Evolutionary conservation across 345 rosid genomes (phyloP), one percentile per base, ranked within the genome.

Genomic region (Sonneratia caseolaris): DNA sequence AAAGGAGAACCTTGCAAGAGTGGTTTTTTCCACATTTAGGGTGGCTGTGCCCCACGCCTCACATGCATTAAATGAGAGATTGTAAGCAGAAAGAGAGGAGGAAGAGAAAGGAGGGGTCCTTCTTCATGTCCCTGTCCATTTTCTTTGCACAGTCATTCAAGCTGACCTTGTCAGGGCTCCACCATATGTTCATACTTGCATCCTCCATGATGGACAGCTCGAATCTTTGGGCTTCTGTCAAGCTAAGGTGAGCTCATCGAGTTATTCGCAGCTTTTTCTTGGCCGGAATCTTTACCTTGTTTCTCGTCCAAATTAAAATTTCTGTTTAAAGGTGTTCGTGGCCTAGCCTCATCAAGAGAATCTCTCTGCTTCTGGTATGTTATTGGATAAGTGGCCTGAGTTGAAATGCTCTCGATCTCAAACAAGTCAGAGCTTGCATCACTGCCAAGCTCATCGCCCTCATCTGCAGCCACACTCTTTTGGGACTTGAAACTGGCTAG

Each of bases 351-450:
- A 6, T 94, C 97, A 35, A 90, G 68, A 6, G 91, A 88, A 74
- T 87, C 87, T 7, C 88, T 70, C 40, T 45, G 76, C 40, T 76
- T 74, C 9, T 64, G 74, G 75, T 79, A 76, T 18, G 68, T 16
- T 64, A 78, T 68, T 7, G 83, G 81, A 40, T 65, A 68, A 0
- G 79, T 65, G 7, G 83, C 67, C 62, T 89, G 93, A 65, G 97
- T 88, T 14, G 99, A 84, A 77, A 95, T 87, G 80, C 99, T 95
- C 83, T 95, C 99, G 3, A 95, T 92, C 86, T 95, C 99, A 32
- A 95, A 95, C 70, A 92, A 82, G 79, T 95, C 97, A 0, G 99
- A 95, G 81, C 99, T 92, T 0, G 97, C 88, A 67, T 95, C 97
- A 49, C 99, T 95, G 14, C 84, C 87, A 4, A 81, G 84, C 66